Evolutionary conservation across 2,329 filamentous ascomycete genomes (phyloP).

Genomic region (Cercospora beticola): DNA sequence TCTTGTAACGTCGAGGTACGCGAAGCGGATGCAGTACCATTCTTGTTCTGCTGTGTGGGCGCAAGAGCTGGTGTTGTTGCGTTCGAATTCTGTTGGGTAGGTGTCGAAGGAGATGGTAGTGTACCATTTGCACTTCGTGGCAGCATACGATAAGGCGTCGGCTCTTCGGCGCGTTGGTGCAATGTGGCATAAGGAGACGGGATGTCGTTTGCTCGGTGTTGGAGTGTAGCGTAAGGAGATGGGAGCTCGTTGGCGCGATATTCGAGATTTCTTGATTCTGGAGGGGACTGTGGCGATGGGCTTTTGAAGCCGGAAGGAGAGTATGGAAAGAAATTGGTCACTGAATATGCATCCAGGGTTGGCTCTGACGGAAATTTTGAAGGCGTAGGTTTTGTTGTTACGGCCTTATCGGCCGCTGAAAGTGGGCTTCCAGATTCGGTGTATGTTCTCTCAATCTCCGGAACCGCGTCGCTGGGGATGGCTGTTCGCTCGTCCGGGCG

Average conservation of each 20-base stretch:
- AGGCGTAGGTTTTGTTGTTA: neutral
- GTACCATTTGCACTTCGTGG: neutral
- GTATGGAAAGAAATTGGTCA: neutral
- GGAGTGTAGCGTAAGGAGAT: neutral
- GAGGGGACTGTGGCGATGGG: neutral
- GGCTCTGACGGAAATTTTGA: neutral
- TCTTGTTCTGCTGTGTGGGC: slow-evolving; percentile 12
- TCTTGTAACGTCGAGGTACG: neutral
- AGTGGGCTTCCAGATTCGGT: neutral
- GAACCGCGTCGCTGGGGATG: neutral
- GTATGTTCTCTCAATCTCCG: neutral
- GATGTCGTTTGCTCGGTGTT: neutral
- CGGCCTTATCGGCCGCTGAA: neutral
- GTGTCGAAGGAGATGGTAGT: neutral
- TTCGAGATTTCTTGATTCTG: neutral
- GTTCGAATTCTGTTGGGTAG: neutral
- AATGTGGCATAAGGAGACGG: neutral
- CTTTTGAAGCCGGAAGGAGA: neutral
- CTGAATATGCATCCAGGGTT: neutral
- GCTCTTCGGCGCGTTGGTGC: neutral
- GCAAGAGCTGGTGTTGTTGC: slow-evolving; percentile 4
- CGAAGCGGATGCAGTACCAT: neutral
- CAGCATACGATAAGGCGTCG: neutral
- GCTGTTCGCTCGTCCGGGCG: neutral
- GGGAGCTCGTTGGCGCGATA: neutral